phyloP scores from a whole-genome alignment of 2,329 filamentous ascomycete species.

The Diaporthe australafricana region DNA sequence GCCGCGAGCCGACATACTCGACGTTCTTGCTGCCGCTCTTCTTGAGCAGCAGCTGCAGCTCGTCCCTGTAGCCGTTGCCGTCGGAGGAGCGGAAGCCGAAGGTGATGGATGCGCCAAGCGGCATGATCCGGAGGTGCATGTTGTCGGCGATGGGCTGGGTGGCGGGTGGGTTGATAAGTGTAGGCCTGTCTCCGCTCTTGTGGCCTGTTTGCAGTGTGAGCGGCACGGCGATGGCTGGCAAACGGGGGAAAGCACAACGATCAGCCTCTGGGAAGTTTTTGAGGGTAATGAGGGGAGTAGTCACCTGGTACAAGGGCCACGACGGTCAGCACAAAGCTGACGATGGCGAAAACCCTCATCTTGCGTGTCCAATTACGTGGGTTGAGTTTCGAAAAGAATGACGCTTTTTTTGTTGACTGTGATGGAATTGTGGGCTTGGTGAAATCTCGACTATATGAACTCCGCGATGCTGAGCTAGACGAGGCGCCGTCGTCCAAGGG shows the following conservation, averaged over 20 bases:
- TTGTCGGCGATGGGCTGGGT: slow-evolving; percentile 37
- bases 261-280: not conserved
- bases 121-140: slow-evolving; percentile 54
- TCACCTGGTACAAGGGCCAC: slow-evolving; percentile 33
- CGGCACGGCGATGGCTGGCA: slow-evolving; percentile 34
- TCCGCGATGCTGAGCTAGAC: slow-evolving; percentile 3
- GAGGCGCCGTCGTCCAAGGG: slow-evolving; percentile 7
- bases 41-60: slow-evolving; percentile 47
- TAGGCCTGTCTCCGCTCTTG: not conserved
- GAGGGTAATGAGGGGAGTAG: not conserved
- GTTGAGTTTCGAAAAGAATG: slow-evolving; percentile 16
- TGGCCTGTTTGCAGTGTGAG: slow-evolving; percentile 1
- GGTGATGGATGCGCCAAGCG: slow-evolving; percentile 58
- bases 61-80: slow-evolving; percentile 54
- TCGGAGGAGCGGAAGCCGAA: slow-evolving; percentile 50
- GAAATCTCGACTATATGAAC: slow-evolving; percentile 16
- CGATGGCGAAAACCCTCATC: slow-evolving; percentile 28
- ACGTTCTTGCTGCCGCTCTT: slow-evolving; percentile 47
- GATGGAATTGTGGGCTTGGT: not conserved
- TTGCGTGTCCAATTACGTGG: slow-evolving; percentile 35
- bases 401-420: not conserved
- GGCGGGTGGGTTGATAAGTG: slow-evolving; percentile 17
- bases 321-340: slow-evolving; percentile 11
- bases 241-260: not conserved
- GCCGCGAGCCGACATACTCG: slow-evolving; percentile 55